Percentiles rank a stretch among this genome's conserved stretches.
These are phyloP conservation scores for Oryza meyeriana DNA, from an alignment of 176 grass and related monocot genomes.

Conservation along the genomic window DNA sequence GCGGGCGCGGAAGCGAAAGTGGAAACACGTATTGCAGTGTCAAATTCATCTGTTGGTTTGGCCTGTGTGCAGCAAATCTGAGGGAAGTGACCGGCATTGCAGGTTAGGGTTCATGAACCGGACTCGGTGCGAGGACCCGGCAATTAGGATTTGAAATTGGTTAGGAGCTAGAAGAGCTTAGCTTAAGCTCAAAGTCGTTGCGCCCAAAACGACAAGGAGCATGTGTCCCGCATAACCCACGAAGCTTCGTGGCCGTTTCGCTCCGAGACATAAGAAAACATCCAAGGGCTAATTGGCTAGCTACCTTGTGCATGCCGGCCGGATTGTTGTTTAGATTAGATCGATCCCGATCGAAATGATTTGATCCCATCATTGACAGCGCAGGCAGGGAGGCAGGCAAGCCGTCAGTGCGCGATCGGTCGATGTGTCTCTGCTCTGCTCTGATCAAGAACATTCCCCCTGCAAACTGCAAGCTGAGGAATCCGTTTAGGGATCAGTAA, in stretches of 20 bases:
- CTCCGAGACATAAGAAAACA: neutral
- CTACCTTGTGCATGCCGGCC: neutral
- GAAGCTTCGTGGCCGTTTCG: slow-evolving; percentile 49
- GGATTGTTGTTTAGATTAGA: neutral
- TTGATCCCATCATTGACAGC: slow-evolving; percentile 32
- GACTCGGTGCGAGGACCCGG: neutral
- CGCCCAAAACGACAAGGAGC: slow-evolving; percentile 28
- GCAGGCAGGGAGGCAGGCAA: neutral
- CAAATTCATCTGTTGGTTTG: neutral
- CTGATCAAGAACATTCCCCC: slow-evolving; percentile 57
- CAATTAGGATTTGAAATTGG: neutral
- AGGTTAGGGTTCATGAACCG: slow-evolving; percentile 7
- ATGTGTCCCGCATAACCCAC: slow-evolving; percentile 40
- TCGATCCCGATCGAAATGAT: neutral
- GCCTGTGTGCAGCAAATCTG: slow-evolving; percentile 3
- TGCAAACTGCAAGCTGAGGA: slow-evolving; percentile 31
- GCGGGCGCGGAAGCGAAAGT: neutral
- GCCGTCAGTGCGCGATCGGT: neutral
- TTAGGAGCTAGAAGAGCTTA: neutral
- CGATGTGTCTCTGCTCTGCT: neutral
- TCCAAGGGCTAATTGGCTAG: neutral
- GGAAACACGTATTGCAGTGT: neutral
- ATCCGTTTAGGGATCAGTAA: slow-evolving; percentile 51
- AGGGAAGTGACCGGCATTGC: neutral
- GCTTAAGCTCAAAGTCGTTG: slow-evolving; percentile 6